Evolutionary conservation across 176 grass and related monocot species (phyloP), one percentile per base, ranked within the genome.

Genomic region (Juncus effusus): DNA sequence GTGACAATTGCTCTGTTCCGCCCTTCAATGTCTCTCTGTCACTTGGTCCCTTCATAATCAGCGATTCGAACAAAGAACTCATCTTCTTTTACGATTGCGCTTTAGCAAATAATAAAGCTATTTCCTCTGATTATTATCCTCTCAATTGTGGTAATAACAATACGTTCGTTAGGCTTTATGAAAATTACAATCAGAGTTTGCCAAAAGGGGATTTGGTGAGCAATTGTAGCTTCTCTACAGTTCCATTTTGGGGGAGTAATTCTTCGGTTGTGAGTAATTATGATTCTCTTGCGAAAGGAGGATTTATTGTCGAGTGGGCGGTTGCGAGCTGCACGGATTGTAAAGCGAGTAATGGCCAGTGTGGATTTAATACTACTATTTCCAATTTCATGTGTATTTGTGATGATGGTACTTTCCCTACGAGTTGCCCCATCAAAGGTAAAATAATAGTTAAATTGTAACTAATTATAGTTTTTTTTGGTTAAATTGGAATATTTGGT

Each of bases 361-460:
- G 80, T 50, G 71, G 72, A 13, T 77, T 77, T 19, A 64, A 70
- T 7, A n/a, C 13, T 51, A 71, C 10, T 13, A 77, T 54, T 8
- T 19, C 76, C 40, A 51, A 15, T 44, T 83, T 81, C 40, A 16
- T 63, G 28, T 85, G 85, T 67, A 74, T 80, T 45, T 88, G 85
- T 54, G 45, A 76, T 6, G 55, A 77, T 19, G 70, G 70, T 40
- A 16, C 8, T 54, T 13, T 9, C 5, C 14, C 9, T 7, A 53
- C 39, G 1, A 12, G 3, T n/a, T 80, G 76, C 19, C 61, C 49
- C 8, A n/a, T 74, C 36, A 14, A 51, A 52, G 50, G 63, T 67
- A 67, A 67, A 42, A 11, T 1, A 14, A 16, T 28, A 28, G 19
- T 28, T 28, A 28, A 28, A 28, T 28, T 28, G 49, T 8, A 52